Percentiles rank a stretch among this genome's conserved stretches.
phyloP scores from a whole-genome alignment of 805 yeast genomes.

The Yarrowia osloensis region DNA sequence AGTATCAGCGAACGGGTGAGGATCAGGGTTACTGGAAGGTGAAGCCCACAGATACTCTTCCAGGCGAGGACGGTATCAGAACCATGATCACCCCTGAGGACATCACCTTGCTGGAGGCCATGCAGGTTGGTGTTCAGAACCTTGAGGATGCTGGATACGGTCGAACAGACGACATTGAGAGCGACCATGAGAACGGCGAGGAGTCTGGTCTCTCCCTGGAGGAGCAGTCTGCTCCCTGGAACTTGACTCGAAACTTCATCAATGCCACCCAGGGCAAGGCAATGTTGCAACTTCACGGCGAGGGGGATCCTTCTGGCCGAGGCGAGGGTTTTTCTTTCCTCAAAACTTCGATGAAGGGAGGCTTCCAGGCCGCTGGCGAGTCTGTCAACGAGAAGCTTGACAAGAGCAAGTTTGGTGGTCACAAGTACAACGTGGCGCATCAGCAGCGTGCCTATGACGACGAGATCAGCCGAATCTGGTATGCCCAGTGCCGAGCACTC shows the following conservation, averaged over 20 bases:
- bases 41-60: slow-evolving; percentile 64
- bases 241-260: slow-evolving; percentile 83
- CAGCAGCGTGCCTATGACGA: slow-evolving; percentile 92
- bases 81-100: slow-evolving; percentile 93
- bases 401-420: slow-evolving; percentile 56
- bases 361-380: slow-evolving; percentile 57
- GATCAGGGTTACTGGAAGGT: slow-evolving; percentile 96
- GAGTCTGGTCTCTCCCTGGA: slow-evolving; percentile 58
- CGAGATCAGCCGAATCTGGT: slow-evolving; percentile 88
- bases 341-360: slow-evolving; percentile 93
- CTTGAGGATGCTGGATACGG: slow-evolving; percentile 74
- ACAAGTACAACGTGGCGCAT: slow-evolving; percentile 74
- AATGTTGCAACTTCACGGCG: slow-evolving; percentile 91
- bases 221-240: slow-evolving; percentile 93
- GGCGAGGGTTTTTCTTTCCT: slow-evolving; percentile 87
- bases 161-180: slow-evolving; percentile 43
- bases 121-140: slow-evolving; percentile 90
- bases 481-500: slow-evolving; percentile 69
- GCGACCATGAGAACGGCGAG: slow-evolving; percentile 41
- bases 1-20: slow-evolving; percentile 88
- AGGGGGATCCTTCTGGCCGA: slow-evolving; percentile 91
- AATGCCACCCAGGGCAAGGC: slow-evolving; percentile 96
- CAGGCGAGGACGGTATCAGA: slow-evolving; percentile 72
- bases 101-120: slow-evolving; percentile 78
- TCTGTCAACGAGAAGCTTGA: slow-evolving; percentile 46